These are phyloP conservation scores for Metschnikowia proteae DNA, from an alignment of 805 yeast genomes.

Conservation along the genomic window DNA sequence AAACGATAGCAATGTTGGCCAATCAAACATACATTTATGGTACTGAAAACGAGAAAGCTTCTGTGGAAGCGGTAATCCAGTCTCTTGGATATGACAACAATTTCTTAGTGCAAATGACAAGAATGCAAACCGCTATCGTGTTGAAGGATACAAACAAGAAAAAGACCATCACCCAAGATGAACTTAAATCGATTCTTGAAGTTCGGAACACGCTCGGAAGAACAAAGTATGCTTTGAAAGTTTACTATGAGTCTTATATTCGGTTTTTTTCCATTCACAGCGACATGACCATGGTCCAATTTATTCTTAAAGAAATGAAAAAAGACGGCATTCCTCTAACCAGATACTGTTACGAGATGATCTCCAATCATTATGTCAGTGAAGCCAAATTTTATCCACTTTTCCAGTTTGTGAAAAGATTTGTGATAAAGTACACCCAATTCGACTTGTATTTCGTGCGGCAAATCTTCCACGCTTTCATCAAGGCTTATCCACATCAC, in stretches of 20 bases:
- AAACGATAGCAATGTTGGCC: constrained; percentile 25
- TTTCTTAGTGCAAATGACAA: constrained; percentile 22
- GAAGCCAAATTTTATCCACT: constrained; percentile 29
- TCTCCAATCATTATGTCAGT: constrained; percentile 24
- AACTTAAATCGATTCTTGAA: constrained; percentile 21
- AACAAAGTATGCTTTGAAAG: constrained; percentile 18
- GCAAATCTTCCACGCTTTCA: constrained; percentile 28
- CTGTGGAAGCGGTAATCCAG: constrained; percentile 20
- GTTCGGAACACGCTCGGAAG: constrained; percentile 11
- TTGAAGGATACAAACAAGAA: constrained; percentile 25
- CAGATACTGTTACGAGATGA: constrained; percentile 20
- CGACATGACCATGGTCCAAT: constrained; percentile 26
- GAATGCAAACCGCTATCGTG: constrained; percentile 25
- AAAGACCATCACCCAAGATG: constrained; percentile 25
- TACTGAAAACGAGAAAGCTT: constrained; percentile 22
- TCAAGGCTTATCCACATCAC: constrained; percentile 31
- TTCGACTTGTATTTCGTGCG: constrained; percentile 25
- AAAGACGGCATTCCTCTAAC: constrained; percentile 21
- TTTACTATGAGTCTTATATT: constrained; percentile 27
- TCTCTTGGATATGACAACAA: constrained; percentile 20
- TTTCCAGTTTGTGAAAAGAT: constrained; percentile 22
- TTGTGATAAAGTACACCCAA: constrained; percentile 12
- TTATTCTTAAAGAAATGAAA: constrained; percentile 25
- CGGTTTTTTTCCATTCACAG: constrained; percentile 28
- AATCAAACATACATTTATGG: constrained; percentile 31